Base-by-base conservation (phyloP, 208 protist genomes). In the Acanthamoeba culbertsoni region DNA sequence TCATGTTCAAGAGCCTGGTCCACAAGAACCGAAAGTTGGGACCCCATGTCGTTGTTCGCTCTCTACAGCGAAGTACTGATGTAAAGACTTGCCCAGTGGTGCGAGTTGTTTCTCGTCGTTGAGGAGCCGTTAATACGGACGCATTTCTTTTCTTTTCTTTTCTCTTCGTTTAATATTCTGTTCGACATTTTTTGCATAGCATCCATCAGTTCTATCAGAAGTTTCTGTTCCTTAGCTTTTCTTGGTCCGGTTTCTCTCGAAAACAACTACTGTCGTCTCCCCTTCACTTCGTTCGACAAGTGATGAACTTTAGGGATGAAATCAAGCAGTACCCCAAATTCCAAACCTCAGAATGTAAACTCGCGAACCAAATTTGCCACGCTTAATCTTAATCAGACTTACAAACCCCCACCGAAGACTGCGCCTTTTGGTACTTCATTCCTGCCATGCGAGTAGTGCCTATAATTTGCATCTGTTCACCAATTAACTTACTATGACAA, bases 271-370 rank as follows among this genome's bases (percentile, higher is more conserved):
- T 1, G 3, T 7, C 8, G 26, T 73, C 20, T 43, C 62, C 3
- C n/a, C n/a, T n/a, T n/a, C n/a, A n/a, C n/a, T n/a, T n/a, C n/a
- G n/a, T n/a, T n/a, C n/a, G 6, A 1, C n/a, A 73, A 73, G 62
- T 73, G n/a, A 82, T 82, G 71, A 82, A 82, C 71, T 43, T 18
- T 10, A 82, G 71, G 71, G 71, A 82, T 82, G 71, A 82, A 82
- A 82, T 31, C 71, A 12, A 82, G 42, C 28, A 82, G 42, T 28
- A 46, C n/a, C 16, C 51, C 14, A 23, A 77, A 77, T 20, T 16
- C 65, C 62, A 73, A 73, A 82, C 18, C 71, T 23, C 71, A 82
- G 20, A 82, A 82, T 82, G 71, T 82, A 43, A 82, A 43, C 42
- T 37, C 71, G 1, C 14, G 14, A 40, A 82, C 71, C 42, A 82